phyloP scores from a whole-genome alignment of 2,329 filamentous ascomycete genomes.

The Tympanopsis confertula region DNA sequence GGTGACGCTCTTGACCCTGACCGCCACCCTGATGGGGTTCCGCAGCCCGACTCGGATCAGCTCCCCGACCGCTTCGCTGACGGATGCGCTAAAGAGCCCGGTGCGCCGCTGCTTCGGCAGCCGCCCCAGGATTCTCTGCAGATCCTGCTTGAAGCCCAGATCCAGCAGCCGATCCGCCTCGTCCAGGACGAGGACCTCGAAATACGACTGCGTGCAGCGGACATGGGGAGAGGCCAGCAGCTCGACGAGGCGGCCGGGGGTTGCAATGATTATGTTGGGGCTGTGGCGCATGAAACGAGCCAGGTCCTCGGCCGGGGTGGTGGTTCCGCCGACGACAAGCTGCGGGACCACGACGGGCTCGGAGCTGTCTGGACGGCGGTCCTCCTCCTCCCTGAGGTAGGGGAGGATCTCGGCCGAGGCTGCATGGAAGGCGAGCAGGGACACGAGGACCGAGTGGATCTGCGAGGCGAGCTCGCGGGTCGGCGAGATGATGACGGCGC shows the following conservation, averaged over 20 bases:
- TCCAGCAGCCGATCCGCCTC: constrained; percentile 89
- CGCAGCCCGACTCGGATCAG: constrained; percentile 83
- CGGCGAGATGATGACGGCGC: constrained; percentile 82
- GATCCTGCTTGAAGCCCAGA: constrained; percentile 82
- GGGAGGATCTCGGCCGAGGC: constrained; percentile 60
- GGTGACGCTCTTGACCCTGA: constrained; percentile 72
- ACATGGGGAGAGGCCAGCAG: constrained; percentile 78
- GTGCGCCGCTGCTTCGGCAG: constrained; percentile 89
- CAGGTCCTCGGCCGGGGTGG: constrained; percentile 73
- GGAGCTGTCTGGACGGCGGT: constrained; percentile 29
- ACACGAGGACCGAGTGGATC: constrained; percentile 71
- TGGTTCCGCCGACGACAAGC: constrained; percentile 68
- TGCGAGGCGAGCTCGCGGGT: constrained; percentile 87
- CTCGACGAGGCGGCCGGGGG: constrained; percentile 80
- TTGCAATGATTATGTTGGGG: constrained; percentile 81
- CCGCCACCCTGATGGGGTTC: constrained; percentile 89
- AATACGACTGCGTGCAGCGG: constrained; percentile 76
- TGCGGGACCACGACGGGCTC: constrained; percentile 66
- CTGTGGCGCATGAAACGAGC: constrained; percentile 72
- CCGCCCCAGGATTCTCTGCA: constrained; percentile 72
- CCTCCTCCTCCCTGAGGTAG: constrained; percentile 40
- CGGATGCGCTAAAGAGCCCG: constrained; percentile 85
- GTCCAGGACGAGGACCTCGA: constrained; percentile 85
- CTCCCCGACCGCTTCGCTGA: constrained; percentile 89
- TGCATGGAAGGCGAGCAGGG: constrained; percentile 70